phyloP scores from a whole-genome alignment of 371 early-diverging fungal genomes.

The Blakeslea trispora region DNA sequence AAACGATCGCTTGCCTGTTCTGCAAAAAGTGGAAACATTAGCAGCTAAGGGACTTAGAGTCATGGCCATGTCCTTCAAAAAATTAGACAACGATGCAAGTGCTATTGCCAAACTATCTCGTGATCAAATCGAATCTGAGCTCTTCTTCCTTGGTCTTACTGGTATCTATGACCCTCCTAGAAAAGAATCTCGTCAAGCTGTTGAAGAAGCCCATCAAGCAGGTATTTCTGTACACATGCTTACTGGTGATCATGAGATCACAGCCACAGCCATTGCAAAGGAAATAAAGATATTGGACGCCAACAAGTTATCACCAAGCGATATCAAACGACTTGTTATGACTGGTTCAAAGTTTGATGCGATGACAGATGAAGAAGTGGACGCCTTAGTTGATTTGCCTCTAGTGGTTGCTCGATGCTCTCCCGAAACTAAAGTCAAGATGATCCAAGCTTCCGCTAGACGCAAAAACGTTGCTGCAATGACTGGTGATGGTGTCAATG shows the following conservation, averaged over 20 bases:
- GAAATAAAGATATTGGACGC: slow-evolving; percentile 82
- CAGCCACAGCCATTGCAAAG: slow-evolving; percentile 89
- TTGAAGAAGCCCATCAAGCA: slow-evolving; percentile 81
- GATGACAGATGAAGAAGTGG: slow-evolving; percentile 79
- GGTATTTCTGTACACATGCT: slow-evolving; percentile 94
- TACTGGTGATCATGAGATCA: slow-evolving; percentile 91
- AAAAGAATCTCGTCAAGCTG: slow-evolving; percentile 70
- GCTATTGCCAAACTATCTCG: slow-evolving; percentile 44
- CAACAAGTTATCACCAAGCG: slow-evolving; percentile 30
- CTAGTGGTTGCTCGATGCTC: slow-evolving; percentile 91
- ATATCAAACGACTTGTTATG: slow-evolving; percentile 69
- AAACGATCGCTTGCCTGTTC: slow-evolving; percentile 17
- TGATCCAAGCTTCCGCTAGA: slow-evolving; percentile 90
- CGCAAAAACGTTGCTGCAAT: slow-evolving; percentile 69
- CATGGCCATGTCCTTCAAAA: slow-evolving; percentile 65
- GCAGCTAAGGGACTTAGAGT: slow-evolving; percentile 55
- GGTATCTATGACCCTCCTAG: slow-evolving; percentile 94
- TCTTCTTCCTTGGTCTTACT: slow-evolving; percentile 84
- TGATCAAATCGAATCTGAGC: slow-evolving; percentile 63
- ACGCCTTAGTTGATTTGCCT: slow-evolving; percentile 76
- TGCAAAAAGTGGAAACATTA: slow-evolving; percentile 25
- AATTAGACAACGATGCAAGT: slow-evolving; percentile 30
- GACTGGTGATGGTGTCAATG: slow-evolving; percentile 95
- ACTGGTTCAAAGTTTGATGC: slow-evolving; percentile 83
- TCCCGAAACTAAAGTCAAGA: slow-evolving; percentile 96